Evolutionary conservation across 139 green algal genomes (phyloP), one percentile per base, ranked within the genome.

Genomic region (Auxenochlorella pyrenoidosa): DNA sequence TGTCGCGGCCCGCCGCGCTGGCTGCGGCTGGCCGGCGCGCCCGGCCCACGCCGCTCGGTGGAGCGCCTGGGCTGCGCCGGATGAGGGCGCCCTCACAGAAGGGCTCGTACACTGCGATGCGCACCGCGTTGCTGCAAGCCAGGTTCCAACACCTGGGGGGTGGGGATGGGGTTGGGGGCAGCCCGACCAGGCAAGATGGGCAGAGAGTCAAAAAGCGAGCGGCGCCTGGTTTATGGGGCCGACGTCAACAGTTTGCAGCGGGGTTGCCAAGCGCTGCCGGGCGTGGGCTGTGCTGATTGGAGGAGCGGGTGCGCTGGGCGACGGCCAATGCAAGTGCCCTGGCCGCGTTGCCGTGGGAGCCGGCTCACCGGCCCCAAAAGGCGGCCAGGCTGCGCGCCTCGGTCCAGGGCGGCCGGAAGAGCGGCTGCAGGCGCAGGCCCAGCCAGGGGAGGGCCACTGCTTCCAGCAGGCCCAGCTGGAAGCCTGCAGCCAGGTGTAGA

Each of bases 91-190:
- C 76, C 47, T 82, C 76, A 24, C 65, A 16, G 30, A 82, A 15
- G 32, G 76, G 76, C 58, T 82, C 76, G 40, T 82, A 82, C 5
- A 82, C 76, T 1, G 76, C 24, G 28, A 22, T 38, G 44, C 76
- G 76, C 44, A 82, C 76, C 10, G 81, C 60, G 40, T 78, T 78
- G 81, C 60, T 63, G 65, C 63, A 66, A 2, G 81, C 81, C 40
- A 76, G 81, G 30, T 86, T 86, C 81, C 81, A 86, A 24, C 66
- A 73, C 66, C 66, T 73, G 66, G 30, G 5, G 30, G 13, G 66
- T 13, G 34, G 63, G 60, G 22, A n/a, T n/a, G n/a, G n/a, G 47
- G 47, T 58, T 6, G 8, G 47, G 47, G 47, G 47, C n/a, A n/a
- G n/a, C n/a, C n/a, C n/a, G n/a, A n/a, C n/a, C n/a, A n/a, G n/a